Conservation (phyloP, 441 rosid genomes). For the Cnidoscolus chayamansa region DNA sequence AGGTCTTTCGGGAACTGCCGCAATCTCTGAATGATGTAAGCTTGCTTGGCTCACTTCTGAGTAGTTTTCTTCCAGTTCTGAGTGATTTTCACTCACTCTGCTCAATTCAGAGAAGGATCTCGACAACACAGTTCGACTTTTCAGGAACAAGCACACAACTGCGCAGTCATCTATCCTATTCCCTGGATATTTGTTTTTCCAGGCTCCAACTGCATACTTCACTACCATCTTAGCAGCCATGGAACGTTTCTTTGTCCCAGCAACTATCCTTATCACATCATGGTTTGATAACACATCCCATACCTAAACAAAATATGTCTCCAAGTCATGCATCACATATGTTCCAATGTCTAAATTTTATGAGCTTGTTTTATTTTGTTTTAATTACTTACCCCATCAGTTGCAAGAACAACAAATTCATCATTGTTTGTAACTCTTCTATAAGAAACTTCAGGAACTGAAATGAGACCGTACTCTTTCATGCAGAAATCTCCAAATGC, state of each 20-base stretch:
- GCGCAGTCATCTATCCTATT: constrained; percentile 78
- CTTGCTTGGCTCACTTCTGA: constrained; percentile 37
- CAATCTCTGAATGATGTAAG: constrained; percentile 31
- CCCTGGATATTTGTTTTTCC: constrained; percentile 74
- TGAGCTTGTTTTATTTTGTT: neutral
- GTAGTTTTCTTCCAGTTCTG: constrained; percentile 28
- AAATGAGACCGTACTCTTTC: constrained; percentile 77
- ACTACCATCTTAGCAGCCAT: constrained; percentile 68
- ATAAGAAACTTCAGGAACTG: constrained; percentile 63
- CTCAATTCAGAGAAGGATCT: constrained; percentile 37
- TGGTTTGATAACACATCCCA: constrained; percentile 86
- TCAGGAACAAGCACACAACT: constrained; percentile 69
- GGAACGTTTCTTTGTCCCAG: constrained; percentile 53
- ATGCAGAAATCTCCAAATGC: constrained; percentile 98
- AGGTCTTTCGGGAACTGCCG: constrained; percentile 28
- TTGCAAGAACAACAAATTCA: constrained; percentile 84
- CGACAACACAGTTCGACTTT: constrained; percentile 33
- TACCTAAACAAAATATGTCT: constrained; percentile 35
- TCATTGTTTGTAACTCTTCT: constrained; percentile 60
- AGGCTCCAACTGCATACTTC: constrained; percentile 55
- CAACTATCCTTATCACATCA: constrained; percentile 72
- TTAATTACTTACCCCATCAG: constrained; percentile 66
- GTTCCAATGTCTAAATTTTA: neutral
- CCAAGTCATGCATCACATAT: neutral
- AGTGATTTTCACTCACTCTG: constrained; percentile 33